Percentiles rank a stretch among this genome's conserved stretches.
phyloP scores from a whole-genome alignment of 495 filamentous ascomycete species.

The Cercophora sp. region DNA sequence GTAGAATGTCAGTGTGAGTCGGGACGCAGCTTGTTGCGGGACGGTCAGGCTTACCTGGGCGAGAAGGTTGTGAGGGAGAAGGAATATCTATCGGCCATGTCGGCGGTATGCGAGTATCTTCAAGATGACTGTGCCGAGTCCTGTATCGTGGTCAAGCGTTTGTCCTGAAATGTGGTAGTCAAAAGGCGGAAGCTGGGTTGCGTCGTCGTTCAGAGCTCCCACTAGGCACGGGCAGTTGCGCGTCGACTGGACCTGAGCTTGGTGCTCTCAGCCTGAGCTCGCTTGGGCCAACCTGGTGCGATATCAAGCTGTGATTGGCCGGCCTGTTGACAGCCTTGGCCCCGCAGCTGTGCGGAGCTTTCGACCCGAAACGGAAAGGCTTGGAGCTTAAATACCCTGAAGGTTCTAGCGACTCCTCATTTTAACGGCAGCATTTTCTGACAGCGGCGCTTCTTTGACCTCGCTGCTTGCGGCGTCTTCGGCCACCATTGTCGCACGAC shows the following conservation, averaged over 20 bases:
- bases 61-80: constrained; percentile 99
- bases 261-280: constrained; percentile 16
- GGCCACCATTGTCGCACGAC: too few relatives aligned
- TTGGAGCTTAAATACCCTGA: constrained; percentile 5
- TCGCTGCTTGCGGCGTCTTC: too few relatives aligned
- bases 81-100: constrained; percentile 97
- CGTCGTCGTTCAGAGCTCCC: constrained; percentile 19
- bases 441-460: too few relatives aligned
- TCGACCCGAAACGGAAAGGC: neutral
- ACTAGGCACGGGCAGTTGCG: constrained; percentile 33
- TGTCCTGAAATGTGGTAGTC: neutral
- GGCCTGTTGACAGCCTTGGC: neutral
- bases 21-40: neutral
- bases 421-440: too few relatives aligned
- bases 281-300: constrained; percentile 26
- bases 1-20: constrained; percentile 23
- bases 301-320: constrained; percentile 12
- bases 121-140: neutral
- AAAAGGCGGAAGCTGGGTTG: constrained; percentile 12
- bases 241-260: constrained; percentile 22
- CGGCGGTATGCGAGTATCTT: constrained; percentile 14
- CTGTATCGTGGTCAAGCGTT: neutral
- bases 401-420: neutral
- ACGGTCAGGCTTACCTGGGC: constrained; percentile 69
- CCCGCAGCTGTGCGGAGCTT: neutral